Base-by-base conservation (phyloP, 768 basidiomycete genomes). In the Neoboletus magnificus region DNA sequence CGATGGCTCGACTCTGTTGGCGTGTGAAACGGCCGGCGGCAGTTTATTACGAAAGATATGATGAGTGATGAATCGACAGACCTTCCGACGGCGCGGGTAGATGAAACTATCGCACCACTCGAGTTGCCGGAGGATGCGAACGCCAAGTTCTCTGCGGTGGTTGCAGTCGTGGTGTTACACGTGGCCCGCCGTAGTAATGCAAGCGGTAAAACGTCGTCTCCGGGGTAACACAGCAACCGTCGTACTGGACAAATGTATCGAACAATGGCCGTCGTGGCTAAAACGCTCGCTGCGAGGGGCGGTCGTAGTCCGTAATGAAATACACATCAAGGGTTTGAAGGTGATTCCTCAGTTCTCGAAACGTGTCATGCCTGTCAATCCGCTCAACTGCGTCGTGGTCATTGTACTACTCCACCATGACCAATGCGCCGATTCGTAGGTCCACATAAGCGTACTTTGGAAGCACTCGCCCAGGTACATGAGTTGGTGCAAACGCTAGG, bases 1-100 rank as follows among this genome's bases (percentile, higher is more conserved):
- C 36, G 23, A 4, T 13, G 43, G 41, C 46, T 54, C 45, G 52
- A 54, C 39, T 2, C 22, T 29, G 29, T 36, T 10, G 50, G 35
- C 54, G 62, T 62, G 62, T 48, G 61, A 62, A 62, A 15, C 35
- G 33, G 42, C 49, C 32, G 46, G 62, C 46, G 50, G 52, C 16
- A 51, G 18, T 39, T 7, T n/a, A 25, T 20, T 20, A 56, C 37
- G 32, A 41, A 53, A 58, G 56, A 2, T 18, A 25, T 52, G 54
- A 32, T 43, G 27, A n/a, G 37, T 61, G 45, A 56, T 44, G 18
- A 35, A 35, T 16, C 32, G 13, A 35, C 33, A 37, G 37, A n/a
- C 8, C 37, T 10, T n/a, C n/a, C 37, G 37, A n/a, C 45, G 54
- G 54, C 33, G 51, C 50, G 36, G n/a, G 37, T n/a, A n/a, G 37